A percentile compares a stretch with the other conserved stretches of the same genome.
phyloP scores from a whole-genome alignment of 2,329 filamentous ascomycete genomes.

The Daldinia sp. region DNA sequence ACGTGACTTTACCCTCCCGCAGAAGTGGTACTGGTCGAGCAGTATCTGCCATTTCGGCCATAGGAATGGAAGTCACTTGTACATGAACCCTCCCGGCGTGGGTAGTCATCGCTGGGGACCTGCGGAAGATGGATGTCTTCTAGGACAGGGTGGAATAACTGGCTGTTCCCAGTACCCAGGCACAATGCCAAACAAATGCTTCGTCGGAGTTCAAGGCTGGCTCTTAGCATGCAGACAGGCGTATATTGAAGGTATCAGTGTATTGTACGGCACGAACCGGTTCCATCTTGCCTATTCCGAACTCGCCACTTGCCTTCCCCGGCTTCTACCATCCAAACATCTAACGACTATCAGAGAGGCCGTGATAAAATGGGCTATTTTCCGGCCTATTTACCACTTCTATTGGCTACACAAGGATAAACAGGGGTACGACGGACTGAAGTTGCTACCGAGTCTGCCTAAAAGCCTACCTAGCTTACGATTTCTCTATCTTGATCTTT shows the following conservation, averaged over 20 bases:
- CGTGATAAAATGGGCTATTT: slow-evolving; percentile 1
- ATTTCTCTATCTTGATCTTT: slow-evolving; percentile 8
- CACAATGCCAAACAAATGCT: slow-evolving; percentile 3
- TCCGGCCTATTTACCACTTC: too few species aligned
- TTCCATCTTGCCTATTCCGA: slow-evolving; percentile 10
- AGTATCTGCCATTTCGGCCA: slow-evolving; percentile 12
- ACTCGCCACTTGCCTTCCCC: slow-evolving; percentile 2
- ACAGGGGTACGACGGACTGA: neutral
- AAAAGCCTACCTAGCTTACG: slow-evolving; percentile 11
- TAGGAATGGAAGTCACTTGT: too few species aligned
- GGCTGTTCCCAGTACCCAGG: too few species aligned
- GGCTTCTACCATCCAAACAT: slow-evolving; percentile 4
- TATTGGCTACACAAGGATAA: too few species aligned
- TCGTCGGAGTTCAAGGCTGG: slow-evolving; percentile 16
- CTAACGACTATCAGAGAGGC: slow-evolving; percentile 6
- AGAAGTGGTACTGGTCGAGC: slow-evolving; percentile 29
- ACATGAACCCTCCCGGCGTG: too few species aligned
- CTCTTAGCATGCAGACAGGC: slow-evolving; percentile 16
- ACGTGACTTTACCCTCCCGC: slow-evolving; percentile 10
- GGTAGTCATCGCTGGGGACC: too few species aligned
- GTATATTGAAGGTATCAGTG: slow-evolving; percentile 16
- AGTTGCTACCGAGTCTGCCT: slow-evolving; percentile 2
- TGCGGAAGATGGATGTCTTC: neutral
- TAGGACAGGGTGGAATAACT: too few species aligned
- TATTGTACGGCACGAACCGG: slow-evolving; percentile 14